phyloP scores from a whole-genome alignment of 2,329 filamentous ascomycete genomes.

The Cladosporium sp. region DNA sequence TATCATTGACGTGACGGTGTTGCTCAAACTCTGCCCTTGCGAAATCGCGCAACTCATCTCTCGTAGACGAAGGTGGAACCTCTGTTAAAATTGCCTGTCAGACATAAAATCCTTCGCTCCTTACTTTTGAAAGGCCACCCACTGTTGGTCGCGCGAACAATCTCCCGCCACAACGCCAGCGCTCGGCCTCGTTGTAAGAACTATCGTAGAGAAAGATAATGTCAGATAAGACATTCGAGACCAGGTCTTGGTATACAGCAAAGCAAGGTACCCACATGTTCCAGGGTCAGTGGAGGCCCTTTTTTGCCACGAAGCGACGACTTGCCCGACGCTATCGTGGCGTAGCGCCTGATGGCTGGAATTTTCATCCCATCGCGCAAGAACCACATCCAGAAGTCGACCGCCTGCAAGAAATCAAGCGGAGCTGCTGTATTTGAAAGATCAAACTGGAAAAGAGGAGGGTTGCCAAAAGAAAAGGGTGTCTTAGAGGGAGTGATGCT shows the following conservation, averaged over 20 bases:
- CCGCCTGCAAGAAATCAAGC: not conserved
- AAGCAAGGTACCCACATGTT: constrained; percentile 29
- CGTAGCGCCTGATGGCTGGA: constrained; percentile 20
- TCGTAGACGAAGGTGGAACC: constrained; percentile 33
- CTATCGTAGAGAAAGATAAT: constrained; percentile 23
- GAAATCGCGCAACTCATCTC: constrained; percentile 44
- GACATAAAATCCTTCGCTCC: too few species aligned
- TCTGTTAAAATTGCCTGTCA: constrained; percentile 22
- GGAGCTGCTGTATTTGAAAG: not conserved
- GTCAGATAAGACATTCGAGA: not conserved
- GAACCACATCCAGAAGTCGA: constrained; percentile 7
- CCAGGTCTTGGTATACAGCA: constrained; percentile 3
- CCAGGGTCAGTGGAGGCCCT: constrained; percentile 31
- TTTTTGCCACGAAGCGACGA: constrained; percentile 28
- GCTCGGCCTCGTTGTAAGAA: constrained; percentile 48
- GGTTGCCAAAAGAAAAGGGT: not conserved
- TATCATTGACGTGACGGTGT: constrained; percentile 42
- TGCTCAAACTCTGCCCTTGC: constrained; percentile 48
- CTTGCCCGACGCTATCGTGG: constrained; percentile 29
- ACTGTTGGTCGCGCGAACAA: constrained; percentile 41
- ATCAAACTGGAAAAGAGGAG: not conserved
- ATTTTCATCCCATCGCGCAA: constrained; percentile 16
- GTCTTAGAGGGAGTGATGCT: not conserved
- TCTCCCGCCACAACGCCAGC: constrained; percentile 45
- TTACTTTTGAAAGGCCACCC: too few species aligned